Evolutionary conservation across 768 basidiomycete genomes (phyloP).

Genomic region (Gyrodon lividus): DNA sequence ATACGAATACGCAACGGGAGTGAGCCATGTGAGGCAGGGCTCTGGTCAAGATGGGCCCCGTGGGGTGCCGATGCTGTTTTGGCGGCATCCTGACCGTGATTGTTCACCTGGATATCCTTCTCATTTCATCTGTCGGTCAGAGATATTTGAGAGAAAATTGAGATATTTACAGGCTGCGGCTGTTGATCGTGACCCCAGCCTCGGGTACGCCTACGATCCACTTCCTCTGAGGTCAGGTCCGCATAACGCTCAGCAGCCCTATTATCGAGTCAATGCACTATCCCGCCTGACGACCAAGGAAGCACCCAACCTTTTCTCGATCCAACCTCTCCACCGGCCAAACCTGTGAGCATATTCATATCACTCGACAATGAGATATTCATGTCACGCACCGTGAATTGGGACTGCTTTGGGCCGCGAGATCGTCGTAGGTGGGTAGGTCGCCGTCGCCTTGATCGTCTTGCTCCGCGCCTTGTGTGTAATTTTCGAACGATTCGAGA

Average conservation of each 20-base stretch:
- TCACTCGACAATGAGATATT: neutral
- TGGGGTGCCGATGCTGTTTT: neutral
- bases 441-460: constrained; percentile 48
- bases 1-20: constrained; percentile 45
- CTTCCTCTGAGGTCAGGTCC: constrained; percentile 60
- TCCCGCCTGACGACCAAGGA: constrained; percentile 1
- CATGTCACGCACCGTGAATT: constrained; percentile 65
- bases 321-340: constrained; percentile 84
- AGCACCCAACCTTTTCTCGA: constrained; percentile 70
- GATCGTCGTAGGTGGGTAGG: constrained; percentile 78
- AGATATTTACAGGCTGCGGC: constrained; percentile 14
- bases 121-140: constrained; percentile 5
- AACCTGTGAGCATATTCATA: constrained; percentile 49
- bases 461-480: constrained; percentile 37
- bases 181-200: constrained; percentile 64
- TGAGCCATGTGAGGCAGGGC: constrained; percentile 8
- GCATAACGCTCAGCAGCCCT: constrained; percentile 85
- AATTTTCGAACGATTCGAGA: constrained; percentile 23
- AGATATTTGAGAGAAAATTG: neutral
- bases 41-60: constrained; percentile 8
- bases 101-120: constrained; percentile 18
- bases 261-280: constrained; percentile 3
- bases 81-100: neutral
- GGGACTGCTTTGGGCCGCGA: constrained; percentile 72
- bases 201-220: constrained; percentile 52